Evolutionary conservation across 2,329 filamentous ascomycete species (phyloP).

Genomic region (Cercospora zeae-maydis): DNA sequence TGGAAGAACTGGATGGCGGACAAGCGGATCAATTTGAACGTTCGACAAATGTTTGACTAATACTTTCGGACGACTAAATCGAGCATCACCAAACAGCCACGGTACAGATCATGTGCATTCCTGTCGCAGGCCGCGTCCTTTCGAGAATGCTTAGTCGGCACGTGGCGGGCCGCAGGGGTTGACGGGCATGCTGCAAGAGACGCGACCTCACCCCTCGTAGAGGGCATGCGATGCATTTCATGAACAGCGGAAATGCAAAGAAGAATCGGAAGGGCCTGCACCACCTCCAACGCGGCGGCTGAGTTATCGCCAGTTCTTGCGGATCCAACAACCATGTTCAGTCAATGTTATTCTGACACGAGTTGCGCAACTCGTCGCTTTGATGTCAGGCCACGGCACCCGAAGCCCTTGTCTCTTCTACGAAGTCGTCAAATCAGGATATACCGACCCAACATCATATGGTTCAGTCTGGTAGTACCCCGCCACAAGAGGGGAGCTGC

Average conservation of each 20-base stretch:
- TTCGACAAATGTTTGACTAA: slow-evolving; percentile 70
- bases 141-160: not conserved
- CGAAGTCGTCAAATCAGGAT: not conserved
- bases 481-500: slow-evolving; percentile 10
- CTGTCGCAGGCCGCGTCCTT: not conserved
- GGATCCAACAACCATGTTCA: not conserved
- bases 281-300: not conserved
- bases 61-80: not conserved
- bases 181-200: not conserved
- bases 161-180: not conserved
- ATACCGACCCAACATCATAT: not conserved
- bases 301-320: not conserved
- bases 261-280: not conserved
- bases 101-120: not conserved
- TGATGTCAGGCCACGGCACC: not conserved
- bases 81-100: not conserved
- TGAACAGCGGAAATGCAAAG: not conserved
- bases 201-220: not conserved
- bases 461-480: not conserved
- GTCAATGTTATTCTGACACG: not conserved
- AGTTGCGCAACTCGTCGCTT: not conserved
- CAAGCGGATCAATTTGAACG: slow-evolving; percentile 89
- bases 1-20: slow-evolving; percentile 86
- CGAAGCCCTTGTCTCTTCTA: not conserved
- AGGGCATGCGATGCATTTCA: not conserved